Evolutionary conservation across 306 rosid genomes (phyloP), one percentile per base, ranked within the genome.

Genomic region (Quercus rubra): DNA sequence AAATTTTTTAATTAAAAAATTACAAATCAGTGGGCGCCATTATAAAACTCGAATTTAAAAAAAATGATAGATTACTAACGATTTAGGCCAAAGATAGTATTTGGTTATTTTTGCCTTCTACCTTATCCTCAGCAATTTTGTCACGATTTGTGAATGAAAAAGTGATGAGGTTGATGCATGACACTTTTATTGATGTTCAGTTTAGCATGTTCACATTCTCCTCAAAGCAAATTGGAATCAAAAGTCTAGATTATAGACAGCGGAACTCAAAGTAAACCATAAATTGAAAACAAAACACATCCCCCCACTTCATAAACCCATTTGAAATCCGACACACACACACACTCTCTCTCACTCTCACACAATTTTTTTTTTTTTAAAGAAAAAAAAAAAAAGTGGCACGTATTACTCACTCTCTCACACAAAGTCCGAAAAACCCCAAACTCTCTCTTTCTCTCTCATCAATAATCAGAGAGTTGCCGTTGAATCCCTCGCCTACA

Each of bases 11-110:
- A 41, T 41, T 41, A 41, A 41, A 41, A 41, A 41, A 41, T 41
- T 41, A 0, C 11, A 41, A 0, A 0, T 41, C 2, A 41, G 0
- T 41, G 12, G 3, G 1, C 46, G 0, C 3, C 11, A 41, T 41
- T 41, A 8, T 41, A 1, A 0, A 2, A 41, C 11, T 41, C 3
- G 0, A 41, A 1, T 41, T 41, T 41, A 0, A 8, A 41, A 41
- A 41, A 41, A 8, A 0, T 8, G 0, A 0, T 41, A 41, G 11
- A 41, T 41, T 41, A 41, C 3, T 41, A 8, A 8, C 8, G 11
- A 41, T 41, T 41, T 41, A 0, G 0, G 0, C 3, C 3, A 8
- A 41, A 41, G 3, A 41, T 8, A 11, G 1, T 2, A 41, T 41
- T 8, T 2, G 11, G 1, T 41, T 41, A 41, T 41, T 41, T 41